phyloP scores from a whole-genome alignment of 208 protist species.

The Leptomonas pyrrhocoris region DNA sequence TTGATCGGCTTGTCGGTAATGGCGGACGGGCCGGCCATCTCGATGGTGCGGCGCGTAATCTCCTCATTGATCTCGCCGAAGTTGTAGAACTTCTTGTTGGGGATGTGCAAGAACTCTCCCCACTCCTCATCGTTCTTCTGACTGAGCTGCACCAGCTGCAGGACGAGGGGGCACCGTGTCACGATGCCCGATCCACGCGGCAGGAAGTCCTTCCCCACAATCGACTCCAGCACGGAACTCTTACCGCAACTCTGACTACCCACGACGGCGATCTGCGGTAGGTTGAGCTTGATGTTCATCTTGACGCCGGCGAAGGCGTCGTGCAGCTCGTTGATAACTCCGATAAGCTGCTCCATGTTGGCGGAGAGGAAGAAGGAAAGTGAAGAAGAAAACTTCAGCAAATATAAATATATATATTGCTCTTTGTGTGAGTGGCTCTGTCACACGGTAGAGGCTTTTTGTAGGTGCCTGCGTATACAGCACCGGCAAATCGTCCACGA shows the following conservation, averaged over 20 bases:
- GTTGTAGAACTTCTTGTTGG: conserved; percentile 93
- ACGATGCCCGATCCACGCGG: conserved; percentile 99
- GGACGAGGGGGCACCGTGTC: conserved; percentile 98
- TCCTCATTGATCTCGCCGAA: conserved; percentile 96
- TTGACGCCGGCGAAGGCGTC: conserved; percentile 93
- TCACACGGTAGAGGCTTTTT: too few species aligned
- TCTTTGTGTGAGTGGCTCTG: conserved; percentile 12
- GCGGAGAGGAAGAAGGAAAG: not conserved
- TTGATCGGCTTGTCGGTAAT: conserved; percentile 97
- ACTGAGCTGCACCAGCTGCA: conserved; percentile 96
- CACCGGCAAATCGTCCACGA: not conserved
- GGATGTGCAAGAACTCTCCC: conserved; percentile 91
- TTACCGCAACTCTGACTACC: conserved; percentile 97
- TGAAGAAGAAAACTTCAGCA: not conserved
- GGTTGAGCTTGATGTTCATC: conserved; percentile 94
- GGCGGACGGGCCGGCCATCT: conserved; percentile 93
- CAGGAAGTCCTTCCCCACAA: conserved; percentile 99
- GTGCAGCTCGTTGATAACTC: conserved; percentile 98
- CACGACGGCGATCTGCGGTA: conserved; percentile 99
- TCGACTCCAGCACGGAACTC: conserved; percentile 98
- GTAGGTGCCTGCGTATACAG: conserved; percentile 20
- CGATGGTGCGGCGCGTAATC: conserved; percentile 96
- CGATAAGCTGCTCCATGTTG: conserved; percentile 96
- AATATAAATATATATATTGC: conserved; percentile 2
- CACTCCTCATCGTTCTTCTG: conserved; percentile 67